Evolutionary conservation across 176 grass and related monocot genomes (phyloP), one percentile per base, ranked within the genome.

Genomic region (Olyra latifolia): DNA sequence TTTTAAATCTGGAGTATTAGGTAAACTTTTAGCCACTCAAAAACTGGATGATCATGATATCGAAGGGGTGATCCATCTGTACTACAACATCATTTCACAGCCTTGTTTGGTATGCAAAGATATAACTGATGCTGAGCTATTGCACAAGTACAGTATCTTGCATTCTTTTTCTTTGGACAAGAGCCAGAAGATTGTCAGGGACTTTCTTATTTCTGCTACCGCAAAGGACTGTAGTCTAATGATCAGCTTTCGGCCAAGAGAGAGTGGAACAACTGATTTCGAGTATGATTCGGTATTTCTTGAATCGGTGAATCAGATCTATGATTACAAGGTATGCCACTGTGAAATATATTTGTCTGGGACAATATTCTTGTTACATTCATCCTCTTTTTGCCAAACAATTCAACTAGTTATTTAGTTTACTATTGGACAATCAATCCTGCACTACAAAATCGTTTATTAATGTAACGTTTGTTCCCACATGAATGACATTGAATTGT

Each of bases 161-260:
- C 92, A 98, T 88, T 85, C 89, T 87, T 80, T 93, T 74, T 50
- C 95, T 4, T 41, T 87, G 45, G 85, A 95, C 32, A 83, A 76
- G 62, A 95, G 83, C 72, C 73, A 77, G 67, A 88, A 95, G 84
- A 87, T 98, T 72, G 78, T 89, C 13, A 89, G 90, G 80, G 80
- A 95, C 42, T 98, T 91, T 13, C 87, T 98, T 44, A 88, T 95
- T 74, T 86, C 95, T 72, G 83, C 86, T 54, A 98, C 95, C 4
- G 86, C 84, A 44, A 98, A 98, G 74, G 92, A 98, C 56, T 98
- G 95, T 83, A 95, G 95, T 82, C 52, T 98, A 72, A 95, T 98
- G 90, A 83, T 98, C 54, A 87, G 90, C 60, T 95, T 98, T 82
- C 86, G 75, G 43, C 86, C 88, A 80, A 86, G 74, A 72, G 61